These are phyloP conservation scores for Lichtheimia corymbifera DNA, from an alignment of 371 early-diverging fungal genomes.

Conservation along the genomic window DNA sequence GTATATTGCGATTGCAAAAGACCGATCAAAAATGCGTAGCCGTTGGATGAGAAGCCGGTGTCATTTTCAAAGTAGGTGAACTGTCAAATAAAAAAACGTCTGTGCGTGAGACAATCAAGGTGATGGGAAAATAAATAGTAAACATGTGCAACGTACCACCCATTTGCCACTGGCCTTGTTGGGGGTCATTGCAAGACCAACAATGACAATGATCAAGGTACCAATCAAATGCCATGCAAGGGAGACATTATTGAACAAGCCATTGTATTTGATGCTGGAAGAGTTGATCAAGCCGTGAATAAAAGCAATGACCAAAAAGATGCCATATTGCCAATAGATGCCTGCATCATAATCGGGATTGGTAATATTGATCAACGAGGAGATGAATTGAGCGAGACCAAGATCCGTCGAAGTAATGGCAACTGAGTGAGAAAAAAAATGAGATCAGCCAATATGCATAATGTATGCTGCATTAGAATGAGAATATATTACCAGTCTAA, in stretches of 20 bases:
- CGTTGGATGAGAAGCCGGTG: slow-evolving; percentile 42
- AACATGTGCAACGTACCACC: slow-evolving; percentile 15
- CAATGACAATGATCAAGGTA: slow-evolving; percentile 35
- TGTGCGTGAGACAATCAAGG: neutral
- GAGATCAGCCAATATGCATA: neutral
- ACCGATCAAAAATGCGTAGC: slow-evolving; percentile 50
- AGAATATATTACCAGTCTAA: too few relatives aligned
- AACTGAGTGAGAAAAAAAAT: slow-evolving; percentile 16
- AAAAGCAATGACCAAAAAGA: slow-evolving; percentile 45
- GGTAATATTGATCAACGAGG: slow-evolving; percentile 48
- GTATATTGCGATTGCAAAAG: slow-evolving; percentile 55
- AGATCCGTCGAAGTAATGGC: slow-evolving; percentile 58
- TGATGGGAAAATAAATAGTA: neutral
- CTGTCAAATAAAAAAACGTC: slow-evolving; percentile 44
- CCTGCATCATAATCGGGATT: slow-evolving; percentile 39
- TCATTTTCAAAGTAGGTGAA: slow-evolving; percentile 47
- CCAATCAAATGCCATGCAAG: slow-evolving; percentile 47
- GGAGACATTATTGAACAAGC: slow-evolving; percentile 43
- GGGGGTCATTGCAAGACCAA: slow-evolving; percentile 33
- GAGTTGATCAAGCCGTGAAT: slow-evolving; percentile 51
- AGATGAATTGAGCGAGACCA: slow-evolving; percentile 52
- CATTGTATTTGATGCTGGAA: slow-evolving; percentile 42
- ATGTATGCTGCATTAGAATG: neutral
- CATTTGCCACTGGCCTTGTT: slow-evolving; percentile 39
- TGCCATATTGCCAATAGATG: slow-evolving; percentile 31